A percentile compares a stretch with the other conserved stretches of the same genome.
Evolutionary conservation across 164 flowering plant species (phyloP).

Genomic region (Sextonia rubra): DNA sequence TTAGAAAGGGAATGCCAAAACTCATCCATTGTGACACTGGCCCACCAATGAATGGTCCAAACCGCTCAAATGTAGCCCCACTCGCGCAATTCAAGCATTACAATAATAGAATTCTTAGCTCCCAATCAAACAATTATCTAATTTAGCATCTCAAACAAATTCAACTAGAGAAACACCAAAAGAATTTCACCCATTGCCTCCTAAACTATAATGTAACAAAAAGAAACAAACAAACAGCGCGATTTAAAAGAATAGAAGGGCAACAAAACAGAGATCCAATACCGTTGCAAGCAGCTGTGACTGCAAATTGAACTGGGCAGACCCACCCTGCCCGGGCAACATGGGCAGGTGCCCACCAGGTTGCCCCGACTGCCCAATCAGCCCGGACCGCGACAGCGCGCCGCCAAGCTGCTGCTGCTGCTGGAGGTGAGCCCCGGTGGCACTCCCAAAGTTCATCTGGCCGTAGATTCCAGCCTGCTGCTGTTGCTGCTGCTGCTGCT

Average conservation of each 20-base stretch:
- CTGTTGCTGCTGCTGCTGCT: slow-evolving; percentile 32
- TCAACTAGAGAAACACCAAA: neutral
- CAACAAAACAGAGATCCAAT: slow-evolving; percentile 7
- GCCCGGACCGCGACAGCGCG: slow-evolving; percentile 44
- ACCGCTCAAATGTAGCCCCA: no score
- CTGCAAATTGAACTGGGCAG: slow-evolving; percentile 67
- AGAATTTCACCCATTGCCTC: neutral
- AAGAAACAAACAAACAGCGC: neutral
- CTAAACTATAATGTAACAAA: neutral
- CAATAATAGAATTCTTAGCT: neutral
- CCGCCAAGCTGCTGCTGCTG: slow-evolving; percentile 42
- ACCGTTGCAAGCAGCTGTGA: slow-evolving; percentile 65
- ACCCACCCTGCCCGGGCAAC: slow-evolving; percentile 49
- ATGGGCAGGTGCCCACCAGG: slow-evolving; percentile 40
- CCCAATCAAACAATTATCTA: neutral
- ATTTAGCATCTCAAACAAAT: neutral
- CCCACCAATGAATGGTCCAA: no score
- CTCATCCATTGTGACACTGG: no score
- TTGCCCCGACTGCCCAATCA: slow-evolving; percentile 61
- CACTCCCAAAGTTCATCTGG: slow-evolving; percentile 41
- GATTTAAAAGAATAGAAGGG: neutral
- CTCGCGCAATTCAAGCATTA: no score
- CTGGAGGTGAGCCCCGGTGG: slow-evolving; percentile 29
- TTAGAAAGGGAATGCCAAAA: no score
- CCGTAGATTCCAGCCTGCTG: slow-evolving; percentile 55